These are phyloP conservation scores for Leucoagaricus sp. DNA, from an alignment of 1,284 basidiomycete species.

Conservation along the genomic window DNA sequence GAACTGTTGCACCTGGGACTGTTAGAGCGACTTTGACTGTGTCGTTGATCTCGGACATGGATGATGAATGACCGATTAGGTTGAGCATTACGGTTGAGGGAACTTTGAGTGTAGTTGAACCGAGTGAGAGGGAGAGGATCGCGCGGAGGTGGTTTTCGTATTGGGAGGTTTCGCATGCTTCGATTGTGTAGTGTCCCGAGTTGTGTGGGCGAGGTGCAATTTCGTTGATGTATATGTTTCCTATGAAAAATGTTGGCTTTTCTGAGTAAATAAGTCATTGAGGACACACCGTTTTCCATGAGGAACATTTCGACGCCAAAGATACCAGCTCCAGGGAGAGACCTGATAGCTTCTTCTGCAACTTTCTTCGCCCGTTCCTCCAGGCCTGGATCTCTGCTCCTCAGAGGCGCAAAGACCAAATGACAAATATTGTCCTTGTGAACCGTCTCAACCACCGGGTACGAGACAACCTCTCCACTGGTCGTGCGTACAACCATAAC, in stretches of 20 bases:
- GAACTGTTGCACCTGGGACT: conserved; percentile 80
- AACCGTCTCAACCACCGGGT: conserved; percentile 94
- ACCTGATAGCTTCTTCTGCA: conserved; percentile 83
- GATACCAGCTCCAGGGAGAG: conserved; percentile 88
- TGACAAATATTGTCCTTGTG: conserved; percentile 96
- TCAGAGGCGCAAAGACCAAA: conserved; percentile 86
- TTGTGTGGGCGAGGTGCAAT: conserved; percentile 99
- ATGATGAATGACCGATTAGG: conserved; percentile 78
- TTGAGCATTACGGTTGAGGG: conserved; percentile 94
- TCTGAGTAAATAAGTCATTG: background rate
- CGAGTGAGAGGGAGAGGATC: conserved; percentile 91
- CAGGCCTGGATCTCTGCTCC: conserved; percentile 61
- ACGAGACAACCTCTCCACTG: conserved; percentile 77
- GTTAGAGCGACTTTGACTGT: conserved; percentile 59
- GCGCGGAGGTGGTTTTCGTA: conserved; percentile 98
- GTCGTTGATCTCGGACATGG: conserved; percentile 60
- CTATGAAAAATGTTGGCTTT: conserved; percentile 39
- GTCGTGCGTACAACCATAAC: conserved; percentile 95
- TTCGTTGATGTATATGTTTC: conserved; percentile 88
- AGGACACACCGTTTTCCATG: conserved; percentile 70
- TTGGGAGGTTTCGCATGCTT: conserved; percentile 95
- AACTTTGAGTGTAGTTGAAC: conserved; percentile 87
- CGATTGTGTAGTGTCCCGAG: conserved; percentile 99
- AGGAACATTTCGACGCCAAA: conserved; percentile 99
- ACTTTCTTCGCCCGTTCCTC: conserved; percentile 65